phyloP scores from a whole-genome alignment of 2,329 filamentous ascomycete genomes.

The Botrytis fragariae region DNA sequence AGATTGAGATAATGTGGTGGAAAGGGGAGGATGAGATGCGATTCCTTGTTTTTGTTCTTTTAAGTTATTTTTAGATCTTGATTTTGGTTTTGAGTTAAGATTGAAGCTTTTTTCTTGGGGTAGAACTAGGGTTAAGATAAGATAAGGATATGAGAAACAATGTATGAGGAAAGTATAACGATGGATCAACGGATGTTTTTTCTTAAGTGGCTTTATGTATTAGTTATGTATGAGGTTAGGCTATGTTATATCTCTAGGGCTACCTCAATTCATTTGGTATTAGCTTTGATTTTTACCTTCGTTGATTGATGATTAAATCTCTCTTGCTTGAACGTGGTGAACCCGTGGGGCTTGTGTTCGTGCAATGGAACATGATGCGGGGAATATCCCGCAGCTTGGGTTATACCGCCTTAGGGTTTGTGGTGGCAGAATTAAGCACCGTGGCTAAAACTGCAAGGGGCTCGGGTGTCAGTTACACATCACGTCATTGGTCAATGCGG shows the following conservation, averaged over 20 bases:
- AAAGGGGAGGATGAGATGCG: not conserved
- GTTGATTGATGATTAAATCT: not conserved
- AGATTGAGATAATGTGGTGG: not conserved
- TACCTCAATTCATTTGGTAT: not conserved
- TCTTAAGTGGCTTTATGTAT: not conserved
- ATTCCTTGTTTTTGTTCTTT: not conserved
- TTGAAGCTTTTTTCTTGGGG: not conserved
- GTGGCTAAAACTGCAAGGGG: not conserved
- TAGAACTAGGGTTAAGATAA: not conserved
- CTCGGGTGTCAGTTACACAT: not conserved
- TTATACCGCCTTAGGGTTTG: not conserved
- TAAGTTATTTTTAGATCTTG: not conserved
- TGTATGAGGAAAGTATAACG: slow-evolving; percentile 1
- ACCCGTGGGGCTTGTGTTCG: not conserved
- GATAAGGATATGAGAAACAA: not conserved
- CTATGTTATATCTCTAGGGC: not conserved
- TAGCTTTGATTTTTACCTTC: not conserved
- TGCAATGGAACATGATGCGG: not conserved
- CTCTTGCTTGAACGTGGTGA: not conserved
- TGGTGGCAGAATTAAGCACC: not conserved
- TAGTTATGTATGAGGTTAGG: not conserved
- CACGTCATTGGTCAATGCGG: not conserved
- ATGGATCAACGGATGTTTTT: not conserved
- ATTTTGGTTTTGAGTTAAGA: too few relatives aligned
- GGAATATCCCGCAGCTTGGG: not conserved